phyloP scores from a whole-genome alignment of 1,284 basidiomycete genomes.

The Salmacisia buchloeana region DNA sequence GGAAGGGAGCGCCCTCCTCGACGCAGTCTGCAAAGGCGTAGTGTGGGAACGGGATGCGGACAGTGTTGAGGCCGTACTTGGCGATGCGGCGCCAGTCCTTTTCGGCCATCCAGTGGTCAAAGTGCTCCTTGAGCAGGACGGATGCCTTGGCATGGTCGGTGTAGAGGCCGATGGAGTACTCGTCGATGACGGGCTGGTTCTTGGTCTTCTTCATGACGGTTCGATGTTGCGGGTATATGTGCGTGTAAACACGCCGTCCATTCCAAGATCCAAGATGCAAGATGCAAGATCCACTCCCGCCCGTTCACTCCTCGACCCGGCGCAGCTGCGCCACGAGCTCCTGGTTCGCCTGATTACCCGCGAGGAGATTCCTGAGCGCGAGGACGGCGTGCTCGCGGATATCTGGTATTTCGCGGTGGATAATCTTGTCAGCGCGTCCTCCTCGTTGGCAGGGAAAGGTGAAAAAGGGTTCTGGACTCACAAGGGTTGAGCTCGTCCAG shows the following conservation, averaged over 20 bases:
- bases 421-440: too few species aligned
- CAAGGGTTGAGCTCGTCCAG: conserved; percentile 39
- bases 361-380: conserved; percentile 38
- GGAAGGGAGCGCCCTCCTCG: conserved; percentile 2
- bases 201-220: conserved; percentile 10
- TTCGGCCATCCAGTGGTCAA: conserved; percentile 11
- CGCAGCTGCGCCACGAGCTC: conserved; percentile 25
- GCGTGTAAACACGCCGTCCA: too few species aligned
- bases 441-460: too few species aligned
- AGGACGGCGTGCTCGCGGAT: conserved; percentile 48
- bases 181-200: conserved; percentile 23
- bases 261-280: too few species aligned
- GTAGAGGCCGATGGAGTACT: conserved; percentile 14
- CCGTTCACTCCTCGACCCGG: conserved; percentile 13
- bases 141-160: background rate
- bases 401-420: too few species aligned
- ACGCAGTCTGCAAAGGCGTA: conserved; percentile 10
- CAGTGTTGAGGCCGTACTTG: conserved; percentile 17
- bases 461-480: too few species aligned
- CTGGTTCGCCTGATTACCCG: conserved; percentile 34
- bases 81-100: conserved; percentile 15
- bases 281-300: background rate
- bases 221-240: too few species aligned
- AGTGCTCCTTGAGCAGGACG: conserved; percentile 3
- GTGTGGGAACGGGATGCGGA: conserved; percentile 9